Evolutionary conservation across 2,329 filamentous ascomycete species (phyloP).

Genomic region (Peltaster fructicola): DNA sequence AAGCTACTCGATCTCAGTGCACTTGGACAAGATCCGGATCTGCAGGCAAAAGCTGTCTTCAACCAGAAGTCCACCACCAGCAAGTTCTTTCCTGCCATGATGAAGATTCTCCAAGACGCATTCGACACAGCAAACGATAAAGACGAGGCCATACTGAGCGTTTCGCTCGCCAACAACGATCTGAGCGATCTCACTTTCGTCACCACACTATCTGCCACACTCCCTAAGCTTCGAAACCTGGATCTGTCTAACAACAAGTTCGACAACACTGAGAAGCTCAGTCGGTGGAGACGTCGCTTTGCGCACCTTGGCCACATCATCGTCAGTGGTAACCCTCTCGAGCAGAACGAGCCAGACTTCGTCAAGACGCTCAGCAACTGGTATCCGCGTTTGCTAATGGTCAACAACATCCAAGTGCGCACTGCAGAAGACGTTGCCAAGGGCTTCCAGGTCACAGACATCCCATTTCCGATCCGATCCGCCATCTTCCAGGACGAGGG

Average conservation of each 20-base stretch:
- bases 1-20: slow-evolving; percentile 75
- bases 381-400: slow-evolving; percentile 62
- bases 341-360: slow-evolving; percentile 32
- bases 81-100: slow-evolving; percentile 84
- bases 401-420: slow-evolving; percentile 61
- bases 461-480: slow-evolving; percentile 42
- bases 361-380: slow-evolving; percentile 54
- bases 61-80: slow-evolving; percentile 50
- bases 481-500: slow-evolving; percentile 59
- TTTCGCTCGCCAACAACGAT: slow-evolving; percentile 66
- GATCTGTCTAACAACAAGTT: slow-evolving; percentile 78
- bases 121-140: slow-evolving; percentile 59
- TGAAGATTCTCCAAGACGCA: slow-evolving; percentile 64
- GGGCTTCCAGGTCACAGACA: slow-evolving; percentile 33
- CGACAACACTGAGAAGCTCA: slow-evolving; percentile 46
- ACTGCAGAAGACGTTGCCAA: slow-evolving; percentile 52
- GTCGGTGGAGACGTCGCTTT: slow-evolving; percentile 66
- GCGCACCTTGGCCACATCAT: slow-evolving; percentile 64
- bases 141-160: slow-evolving; percentile 60
- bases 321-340: slow-evolving; percentile 57
- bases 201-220: slow-evolving; percentile 56
- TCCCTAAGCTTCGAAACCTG: slow-evolving; percentile 74
- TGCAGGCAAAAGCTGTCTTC: slow-evolving; percentile 62
- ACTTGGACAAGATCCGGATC: slow-evolving; percentile 52
- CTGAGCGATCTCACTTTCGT: slow-evolving; percentile 57